Evolutionary conservation across 208 protist species (phyloP).

Genomic region (Crithidia acanthocephali): DNA sequence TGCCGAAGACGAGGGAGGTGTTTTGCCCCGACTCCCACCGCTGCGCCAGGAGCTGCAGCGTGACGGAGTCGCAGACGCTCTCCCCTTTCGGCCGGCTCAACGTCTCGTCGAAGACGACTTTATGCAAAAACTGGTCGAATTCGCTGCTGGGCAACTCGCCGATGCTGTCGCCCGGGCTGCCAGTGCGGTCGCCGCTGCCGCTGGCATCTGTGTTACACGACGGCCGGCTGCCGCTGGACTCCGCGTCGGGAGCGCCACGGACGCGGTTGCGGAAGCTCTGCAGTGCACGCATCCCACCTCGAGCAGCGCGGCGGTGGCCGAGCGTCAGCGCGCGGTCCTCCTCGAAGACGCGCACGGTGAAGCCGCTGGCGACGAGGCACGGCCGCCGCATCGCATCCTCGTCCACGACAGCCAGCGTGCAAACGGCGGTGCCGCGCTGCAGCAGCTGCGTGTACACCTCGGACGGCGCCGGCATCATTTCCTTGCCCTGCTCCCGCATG

Average conservation of each 20-base stretch:
- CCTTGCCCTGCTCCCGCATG: conserved; percentile 31
- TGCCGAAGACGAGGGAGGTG: conserved; percentile 31
- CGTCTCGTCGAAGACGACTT: conserved; percentile 30
- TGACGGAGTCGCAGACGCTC: conserved; percentile 21
- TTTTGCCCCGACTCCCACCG: conserved; percentile 37
- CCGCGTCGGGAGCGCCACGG: not conserved
- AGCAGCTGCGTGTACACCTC: conserved; percentile 24
- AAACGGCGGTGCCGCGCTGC: conserved; percentile 18
- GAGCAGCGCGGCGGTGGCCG: conserved; percentile 8
- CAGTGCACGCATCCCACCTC: conserved; percentile 6
- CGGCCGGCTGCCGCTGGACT: not conserved
- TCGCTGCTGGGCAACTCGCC: not conserved
- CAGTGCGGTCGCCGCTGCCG: too few relatives aligned
- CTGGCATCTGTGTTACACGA: not conserved
- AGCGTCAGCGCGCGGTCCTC: conserved; percentile 14
- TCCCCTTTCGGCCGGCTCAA: conserved; percentile 28
- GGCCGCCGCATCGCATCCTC: conserved; percentile 33
- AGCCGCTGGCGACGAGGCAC: conserved; percentile 31
- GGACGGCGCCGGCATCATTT: conserved; percentile 23
- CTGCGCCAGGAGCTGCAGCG: conserved; percentile 27
- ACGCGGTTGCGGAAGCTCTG: not conserved
- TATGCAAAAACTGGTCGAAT: conserved; percentile 27
- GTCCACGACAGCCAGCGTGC: conserved; percentile 29
- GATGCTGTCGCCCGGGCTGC: not conserved
- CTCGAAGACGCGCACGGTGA: conserved; percentile 33